Evolutionary conservation across 306 rosid genomes (phyloP).

Genomic region (Vigna angularis): DNA sequence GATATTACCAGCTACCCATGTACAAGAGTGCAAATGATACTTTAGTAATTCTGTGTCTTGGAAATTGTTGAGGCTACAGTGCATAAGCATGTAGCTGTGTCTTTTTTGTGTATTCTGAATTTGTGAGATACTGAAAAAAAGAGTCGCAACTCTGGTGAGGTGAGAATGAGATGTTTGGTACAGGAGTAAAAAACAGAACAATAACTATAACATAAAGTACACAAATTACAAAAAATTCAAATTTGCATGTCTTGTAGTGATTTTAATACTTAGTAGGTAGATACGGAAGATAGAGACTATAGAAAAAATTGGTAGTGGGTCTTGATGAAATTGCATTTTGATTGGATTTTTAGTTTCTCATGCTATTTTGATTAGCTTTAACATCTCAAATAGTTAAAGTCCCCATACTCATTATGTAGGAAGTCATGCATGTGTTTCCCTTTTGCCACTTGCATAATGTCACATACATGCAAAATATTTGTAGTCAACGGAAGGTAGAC

Average conservation of each 20-base stretch:
- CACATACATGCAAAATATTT: too few species aligned
- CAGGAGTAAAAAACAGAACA: not conserved
- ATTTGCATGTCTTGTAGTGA: conserved; percentile 4
- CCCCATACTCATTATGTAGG: not conserved
- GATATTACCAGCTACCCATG: not conserved
- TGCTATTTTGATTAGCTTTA: conserved; percentile 2
- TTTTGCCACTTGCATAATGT: not conserved
- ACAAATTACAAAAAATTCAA: conserved; percentile 1
- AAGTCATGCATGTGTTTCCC: conserved; percentile 25
- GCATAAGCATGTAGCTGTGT: not conserved
- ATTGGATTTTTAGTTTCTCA: conserved; percentile 5
- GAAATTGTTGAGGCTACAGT: not conserved
- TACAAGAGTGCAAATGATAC: conserved; percentile 22
- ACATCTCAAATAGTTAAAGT: not conserved
- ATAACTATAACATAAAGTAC: conserved; percentile 17
- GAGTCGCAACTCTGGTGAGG: not conserved
- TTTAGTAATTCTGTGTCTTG: conserved; percentile 7
- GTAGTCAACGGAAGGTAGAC: too few species aligned
- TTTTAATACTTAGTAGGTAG: not conserved
- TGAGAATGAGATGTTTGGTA: conserved; percentile 4
- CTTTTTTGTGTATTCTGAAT: conserved; percentile 11
- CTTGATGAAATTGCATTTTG: conserved; percentile 10
- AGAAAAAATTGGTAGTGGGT: not conserved
- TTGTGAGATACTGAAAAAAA: not conserved
- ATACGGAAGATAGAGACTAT: not conserved